phyloP scores from a whole-genome alignment of 2,329 filamentous ascomycete species.

The Epichloe sibirici region DNA sequence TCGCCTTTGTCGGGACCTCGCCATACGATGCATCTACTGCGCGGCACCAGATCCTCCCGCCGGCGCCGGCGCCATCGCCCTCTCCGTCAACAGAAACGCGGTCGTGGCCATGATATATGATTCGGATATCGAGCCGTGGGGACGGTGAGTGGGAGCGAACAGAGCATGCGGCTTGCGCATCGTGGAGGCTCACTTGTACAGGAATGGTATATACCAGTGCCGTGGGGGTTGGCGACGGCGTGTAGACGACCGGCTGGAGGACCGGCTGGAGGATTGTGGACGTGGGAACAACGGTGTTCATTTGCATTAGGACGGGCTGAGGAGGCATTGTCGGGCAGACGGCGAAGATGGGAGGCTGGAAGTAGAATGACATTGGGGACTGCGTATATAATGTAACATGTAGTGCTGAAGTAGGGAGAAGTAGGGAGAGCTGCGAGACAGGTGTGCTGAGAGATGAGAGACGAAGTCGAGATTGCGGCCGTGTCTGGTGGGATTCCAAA shows the following conservation, averaged over 20 bases:
- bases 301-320: not conserved
- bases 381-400: not conserved
- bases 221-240: not conserved
- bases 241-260: not conserved
- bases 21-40: not conserved
- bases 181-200: not conserved
- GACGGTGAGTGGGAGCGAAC: not conserved
- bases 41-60: not conserved
- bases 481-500: not conserved
- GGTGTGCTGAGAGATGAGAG: not conserved
- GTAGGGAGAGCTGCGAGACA: not conserved
- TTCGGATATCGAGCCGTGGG: not conserved
- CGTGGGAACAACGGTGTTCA: not conserved
- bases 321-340: not conserved
- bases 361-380: slow-evolving; percentile 14
- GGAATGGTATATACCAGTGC: not conserved
- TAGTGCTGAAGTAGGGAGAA: not conserved
- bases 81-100: too few relatives aligned
- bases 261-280: not conserved
- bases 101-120: slow-evolving; percentile 5
- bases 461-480: not conserved
- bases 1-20: not conserved
- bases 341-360: slow-evolving; percentile 16
- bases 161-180: not conserved
- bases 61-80: too few relatives aligned